These are phyloP conservation scores for Deinandra increscens DNA, from an alignment of 129 eudicot genomes.

Conservation along the genomic window DNA sequence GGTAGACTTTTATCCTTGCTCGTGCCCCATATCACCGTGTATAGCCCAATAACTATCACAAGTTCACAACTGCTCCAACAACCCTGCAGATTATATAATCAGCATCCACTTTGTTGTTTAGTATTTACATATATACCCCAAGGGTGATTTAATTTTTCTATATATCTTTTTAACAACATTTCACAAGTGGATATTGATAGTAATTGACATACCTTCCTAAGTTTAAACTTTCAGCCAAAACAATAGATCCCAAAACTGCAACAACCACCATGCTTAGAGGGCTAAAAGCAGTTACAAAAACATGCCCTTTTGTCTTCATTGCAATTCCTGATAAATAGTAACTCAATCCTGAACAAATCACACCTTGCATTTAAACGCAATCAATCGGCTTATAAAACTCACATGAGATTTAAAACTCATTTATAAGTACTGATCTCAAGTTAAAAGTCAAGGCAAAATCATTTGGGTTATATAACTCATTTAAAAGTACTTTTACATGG, in stretches of 20 bases:
- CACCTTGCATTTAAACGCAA: constrained; percentile 53
- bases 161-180: neutral
- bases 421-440: too few species aligned
- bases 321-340: constrained; percentile 70
- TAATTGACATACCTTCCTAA: constrained; percentile 94
- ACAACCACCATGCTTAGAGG: constrained; percentile 85
- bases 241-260: constrained; percentile 60
- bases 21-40: constrained; percentile 69
- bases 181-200: neutral
- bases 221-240: constrained; percentile 59
- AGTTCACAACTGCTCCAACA: constrained; percentile 52
- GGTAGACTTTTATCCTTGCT: constrained; percentile 43
- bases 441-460: too few species aligned
- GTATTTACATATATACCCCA: constrained; percentile 2
- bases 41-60: constrained; percentile 55
- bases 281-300: constrained; percentile 79
- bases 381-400: too few species aligned
- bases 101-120: constrained; percentile 8
- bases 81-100: constrained; percentile 44
- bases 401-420: too few species aligned
- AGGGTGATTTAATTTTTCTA: neutral
- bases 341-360: constrained; percentile 68
- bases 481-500: too few species aligned
- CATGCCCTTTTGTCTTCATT: constrained; percentile 81
- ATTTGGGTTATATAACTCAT: too few species aligned